Evolutionary conservation across 202 grass and related monocot species (phyloP).

Genomic region (Thinopyrum obtusiflorum): DNA sequence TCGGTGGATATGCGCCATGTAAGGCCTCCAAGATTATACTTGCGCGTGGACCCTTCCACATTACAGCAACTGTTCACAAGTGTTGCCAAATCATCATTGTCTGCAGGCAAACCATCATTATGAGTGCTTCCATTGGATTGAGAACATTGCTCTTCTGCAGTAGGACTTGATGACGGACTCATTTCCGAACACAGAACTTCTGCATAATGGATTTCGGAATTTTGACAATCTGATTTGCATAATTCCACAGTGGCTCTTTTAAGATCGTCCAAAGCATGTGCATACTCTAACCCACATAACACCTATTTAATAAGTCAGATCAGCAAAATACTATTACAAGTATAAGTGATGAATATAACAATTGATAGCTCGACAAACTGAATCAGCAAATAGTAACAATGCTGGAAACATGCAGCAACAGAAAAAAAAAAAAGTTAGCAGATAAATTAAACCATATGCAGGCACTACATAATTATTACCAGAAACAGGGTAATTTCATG

Average conservation of each 20-base stretch:
- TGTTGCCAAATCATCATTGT: constrained; percentile 34
- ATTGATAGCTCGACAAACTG: background rate
- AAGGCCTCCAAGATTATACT: constrained; percentile 72
- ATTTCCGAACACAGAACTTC: constrained; percentile 61
- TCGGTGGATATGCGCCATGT: constrained; percentile 58
- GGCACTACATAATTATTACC: background rate
- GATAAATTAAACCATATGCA: background rate
- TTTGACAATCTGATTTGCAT: constrained; percentile 30
- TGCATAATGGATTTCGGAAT: constrained; percentile 55
- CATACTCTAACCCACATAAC: constrained; percentile 86
- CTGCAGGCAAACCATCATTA: background rate
- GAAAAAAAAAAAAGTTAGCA: background rate
- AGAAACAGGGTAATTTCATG: background rate
- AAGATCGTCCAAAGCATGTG: constrained; percentile 63
- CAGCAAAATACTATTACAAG: constrained; percentile 11
- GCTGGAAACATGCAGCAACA: background rate
- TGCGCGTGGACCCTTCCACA: constrained; percentile 29
- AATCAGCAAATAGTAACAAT: background rate
- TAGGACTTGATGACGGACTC: constrained; percentile 50
- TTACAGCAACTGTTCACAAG: constrained; percentile 41
- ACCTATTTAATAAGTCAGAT: constrained; percentile 35
- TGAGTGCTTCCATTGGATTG: constrained; percentile 28
- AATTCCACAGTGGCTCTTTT: constrained; percentile 41
- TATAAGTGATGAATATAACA: background rate
- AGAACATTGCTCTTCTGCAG: constrained; percentile 21